Percentiles rank a stretch among this genome's conserved stretches.
These are phyloP conservation scores for Russula brevipes DNA, from an alignment of 768 basidiomycete genomes.

Conservation along the genomic window DNA sequence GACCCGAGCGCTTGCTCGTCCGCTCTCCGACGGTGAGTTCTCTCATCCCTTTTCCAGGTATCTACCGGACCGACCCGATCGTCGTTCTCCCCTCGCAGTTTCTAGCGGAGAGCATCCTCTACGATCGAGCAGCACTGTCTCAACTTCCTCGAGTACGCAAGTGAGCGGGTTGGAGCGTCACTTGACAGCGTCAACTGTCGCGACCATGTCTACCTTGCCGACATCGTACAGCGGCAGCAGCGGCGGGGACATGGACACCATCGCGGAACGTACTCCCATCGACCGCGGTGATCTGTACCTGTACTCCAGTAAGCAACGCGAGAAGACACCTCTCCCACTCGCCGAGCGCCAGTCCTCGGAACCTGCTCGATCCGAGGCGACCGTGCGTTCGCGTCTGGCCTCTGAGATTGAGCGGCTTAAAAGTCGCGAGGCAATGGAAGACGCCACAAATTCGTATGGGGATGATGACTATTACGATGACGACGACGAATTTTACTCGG, in stretches of 20 bases:
- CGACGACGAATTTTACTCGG: slow-evolving; percentile 49
- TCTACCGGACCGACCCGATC: not conserved
- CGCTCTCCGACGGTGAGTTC: slow-evolving; percentile 21
- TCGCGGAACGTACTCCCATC: not conserved
- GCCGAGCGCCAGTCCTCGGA: slow-evolving; percentile 14
- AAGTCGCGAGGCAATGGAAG: slow-evolving; percentile 31
- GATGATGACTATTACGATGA: slow-evolving; percentile 40
- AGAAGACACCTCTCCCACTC: not conserved
- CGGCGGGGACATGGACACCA: slow-evolving; percentile 7
- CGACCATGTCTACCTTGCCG: slow-evolving; percentile 14
- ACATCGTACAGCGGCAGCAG: slow-evolving; percentile 11
- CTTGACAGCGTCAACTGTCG: slow-evolving; percentile 20
- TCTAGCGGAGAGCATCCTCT: slow-evolving; percentile 16
- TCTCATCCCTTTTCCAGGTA: slow-evolving; percentile 10
- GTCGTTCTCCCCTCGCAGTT: slow-evolving; percentile 3
- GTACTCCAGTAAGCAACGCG: slow-evolving; percentile 5
- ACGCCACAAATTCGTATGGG: slow-evolving; percentile 37
- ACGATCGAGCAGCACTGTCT: slow-evolving; percentile 20
- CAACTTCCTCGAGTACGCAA: slow-evolving; percentile 18
- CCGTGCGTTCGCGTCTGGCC: slow-evolving; percentile 23
- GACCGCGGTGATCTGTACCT: slow-evolving; percentile 13
- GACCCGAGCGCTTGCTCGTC: slow-evolving; percentile 18
- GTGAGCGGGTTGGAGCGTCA: slow-evolving; percentile 20
- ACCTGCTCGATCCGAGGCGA: slow-evolving; percentile 14
- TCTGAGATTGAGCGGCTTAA: slow-evolving; percentile 29